phyloP scores from a whole-genome alignment of 176 grass and related monocot genomes.

The barley (Hordeum vulgare) region MorexV3_pseudomolecules_assembly NC_058523.1:109146203-109146702 shows the following conservation, averaged over 20 bases:
- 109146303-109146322: slow-evolving; percentile 21
- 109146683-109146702: no score
- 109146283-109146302: neutral
- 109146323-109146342: slow-evolving; percentile 21
- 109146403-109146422: slow-evolving; percentile 64
- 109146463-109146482: neutral
- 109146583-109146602: neutral
- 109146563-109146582: neutral
- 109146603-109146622: neutral
- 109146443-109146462: no score
- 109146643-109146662: neutral
- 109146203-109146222: neutral
- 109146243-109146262: slow-evolving; percentile 38
- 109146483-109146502: neutral
- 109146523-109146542: neutral
- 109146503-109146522: neutral
- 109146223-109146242: neutral
- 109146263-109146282: slow-evolving; percentile 44
- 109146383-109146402: slow-evolving; percentile 69
- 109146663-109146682: no score
- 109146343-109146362: neutral
- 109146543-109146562: neutral
- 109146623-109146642: neutral
- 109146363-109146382: slow-evolving; percentile 60
- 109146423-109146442: neutral